These are phyloP conservation scores for Corylus avellana DNA, from an alignment of 306 rosid genomes.

Conservation along the genomic window DNA sequence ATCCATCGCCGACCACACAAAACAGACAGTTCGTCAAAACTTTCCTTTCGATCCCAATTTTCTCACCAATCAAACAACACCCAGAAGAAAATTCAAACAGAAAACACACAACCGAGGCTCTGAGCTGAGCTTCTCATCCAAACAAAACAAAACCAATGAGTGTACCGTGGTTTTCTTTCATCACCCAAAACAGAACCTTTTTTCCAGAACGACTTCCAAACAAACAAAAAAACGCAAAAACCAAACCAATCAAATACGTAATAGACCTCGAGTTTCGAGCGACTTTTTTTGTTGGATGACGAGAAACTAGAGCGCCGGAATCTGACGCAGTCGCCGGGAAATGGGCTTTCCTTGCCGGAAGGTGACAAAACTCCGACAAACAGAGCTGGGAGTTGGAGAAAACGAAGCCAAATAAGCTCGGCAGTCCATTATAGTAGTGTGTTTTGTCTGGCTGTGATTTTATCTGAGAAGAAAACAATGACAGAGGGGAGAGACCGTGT, in stretches of 20 bases:
- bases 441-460: constrained; percentile 36
- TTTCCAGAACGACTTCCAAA: constrained; percentile 3
- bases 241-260: constrained; percentile 3
- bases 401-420: constrained; percentile 26
- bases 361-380: constrained; percentile 25
- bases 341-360: constrained; percentile 30
- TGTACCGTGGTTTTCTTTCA: constrained; percentile 15
- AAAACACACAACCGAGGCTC: background rate
- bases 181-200: constrained; percentile 1
- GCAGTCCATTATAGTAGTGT: constrained; percentile 41
- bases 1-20: constrained; percentile 8
- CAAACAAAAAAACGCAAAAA: background rate
- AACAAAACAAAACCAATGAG: background rate
- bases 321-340: constrained; percentile 28
- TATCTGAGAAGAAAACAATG: constrained; percentile 36
- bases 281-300: constrained; percentile 4
- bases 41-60: constrained; percentile 15
- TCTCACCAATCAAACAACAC: constrained; percentile 28
- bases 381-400: constrained; percentile 36
- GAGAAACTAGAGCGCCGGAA: constrained; percentile 37
- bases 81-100: constrained; percentile 10
- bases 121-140: constrained; percentile 8
- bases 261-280: constrained; percentile 47
- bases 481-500: background rate
- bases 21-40: constrained; percentile 2